These are phyloP conservation scores for Peribolospora kevripleyi DNA, from an alignment of 768 basidiomycete genomes.

Conservation along the genomic window DNA sequence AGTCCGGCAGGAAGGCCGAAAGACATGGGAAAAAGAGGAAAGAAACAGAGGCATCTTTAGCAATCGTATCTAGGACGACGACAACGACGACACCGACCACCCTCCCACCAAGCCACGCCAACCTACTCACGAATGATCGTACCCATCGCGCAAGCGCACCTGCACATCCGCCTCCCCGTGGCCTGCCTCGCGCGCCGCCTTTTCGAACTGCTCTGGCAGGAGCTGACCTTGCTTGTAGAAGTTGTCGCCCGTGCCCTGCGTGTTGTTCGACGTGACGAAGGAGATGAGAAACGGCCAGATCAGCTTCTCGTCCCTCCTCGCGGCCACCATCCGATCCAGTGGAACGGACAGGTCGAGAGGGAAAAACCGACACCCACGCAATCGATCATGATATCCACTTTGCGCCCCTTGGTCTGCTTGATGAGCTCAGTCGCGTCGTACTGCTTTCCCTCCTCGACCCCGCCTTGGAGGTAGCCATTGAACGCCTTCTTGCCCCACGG, in stretches of 20 bases:
- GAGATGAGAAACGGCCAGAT: neutral
- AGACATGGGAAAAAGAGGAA: neutral
- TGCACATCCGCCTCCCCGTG: conserved; percentile 50
- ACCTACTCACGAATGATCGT: conserved; percentile 14
- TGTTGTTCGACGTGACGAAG: neutral
- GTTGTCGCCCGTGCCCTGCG: conserved; percentile 26
- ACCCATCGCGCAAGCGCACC: conserved; percentile 54
- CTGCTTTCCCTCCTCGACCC: conserved; percentile 45
- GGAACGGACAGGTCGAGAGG: too few relatives aligned
- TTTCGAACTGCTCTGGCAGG: conserved; percentile 58
- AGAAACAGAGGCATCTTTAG: too few relatives aligned
- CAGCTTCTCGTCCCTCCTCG: neutral
- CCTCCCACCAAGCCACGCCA: too few relatives aligned
- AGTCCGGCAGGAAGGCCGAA: conserved; percentile 4
- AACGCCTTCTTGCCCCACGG: conserved; percentile 91
- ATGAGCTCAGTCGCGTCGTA: conserved; percentile 80
- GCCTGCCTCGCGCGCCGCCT: conserved; percentile 45
- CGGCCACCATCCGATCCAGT: too few relatives aligned
- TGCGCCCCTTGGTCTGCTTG: conserved; percentile 27
- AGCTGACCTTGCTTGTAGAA: conserved; percentile 71
- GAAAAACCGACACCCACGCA: conserved; percentile 30
- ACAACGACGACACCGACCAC: too few relatives aligned
- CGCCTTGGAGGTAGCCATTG: conserved; percentile 51
- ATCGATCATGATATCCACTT: conserved; percentile 61
- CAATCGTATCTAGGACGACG: too few relatives aligned